Base-by-base conservation (phyloP, 75 land plant species). In the Cunninghamia lanceolata region DNA sequence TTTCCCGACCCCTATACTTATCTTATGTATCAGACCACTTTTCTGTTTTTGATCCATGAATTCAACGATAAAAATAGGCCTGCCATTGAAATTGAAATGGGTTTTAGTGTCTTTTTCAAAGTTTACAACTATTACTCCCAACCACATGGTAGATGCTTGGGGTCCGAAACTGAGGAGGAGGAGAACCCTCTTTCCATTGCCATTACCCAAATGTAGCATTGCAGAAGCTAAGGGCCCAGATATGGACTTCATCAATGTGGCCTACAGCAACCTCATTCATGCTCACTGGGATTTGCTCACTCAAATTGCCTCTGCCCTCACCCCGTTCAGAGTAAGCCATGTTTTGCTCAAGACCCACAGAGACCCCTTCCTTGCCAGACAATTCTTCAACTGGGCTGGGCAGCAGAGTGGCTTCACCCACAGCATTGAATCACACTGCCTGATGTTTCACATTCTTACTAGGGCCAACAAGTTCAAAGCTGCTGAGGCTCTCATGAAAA, bases 381-480 rank as follows among this genome's bases (percentile, higher is more conserved):
- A 89, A 45, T 90, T 94, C 85, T 93, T 87, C 88, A 85, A 90
- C 16, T 93, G 91, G 91, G 91, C 86, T 28, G 45, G 53, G 21
- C 75, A 35, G 34, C 85, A 90, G 75, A 83, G 77, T 1, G 88
- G 89, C 38, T 36, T 13, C 73, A 84, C 71, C 1, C 83, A 73
- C 45, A 88, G 89, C 74, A 89, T 90, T 9, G 90, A 89, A 3
- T 39, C 92, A 38, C 84, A 89, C 84, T 87, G 91, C 42, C 82
- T 93, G 5, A 85, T 94, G 9, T 87, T 94, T 17, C 95, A 94
- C 84, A 91, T 91, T n/a, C 88, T 93, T 3, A 88, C 93, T 19
- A 91, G 87, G 84, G 85, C 87, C 43, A 47, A 82, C 32, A 87
- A 89, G 68, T 91, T 94, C 52, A 90, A 75, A 43, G 82, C 90